Evolutionary conservation across 352 stramenopile species (phyloP).

Genomic region (Thraustochytrium sp.): DNA sequence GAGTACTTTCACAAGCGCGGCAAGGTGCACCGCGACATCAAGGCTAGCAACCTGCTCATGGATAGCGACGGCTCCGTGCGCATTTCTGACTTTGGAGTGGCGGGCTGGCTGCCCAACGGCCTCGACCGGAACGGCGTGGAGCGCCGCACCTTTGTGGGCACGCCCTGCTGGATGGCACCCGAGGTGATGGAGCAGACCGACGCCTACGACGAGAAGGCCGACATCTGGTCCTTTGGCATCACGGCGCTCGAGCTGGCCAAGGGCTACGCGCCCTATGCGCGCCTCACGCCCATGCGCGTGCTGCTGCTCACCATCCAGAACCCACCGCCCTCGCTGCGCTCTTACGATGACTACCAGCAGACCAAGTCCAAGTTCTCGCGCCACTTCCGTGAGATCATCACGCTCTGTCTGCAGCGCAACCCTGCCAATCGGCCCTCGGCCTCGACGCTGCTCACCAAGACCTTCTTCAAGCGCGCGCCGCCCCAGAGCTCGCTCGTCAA

Average conservation of each 20-base stretch:
- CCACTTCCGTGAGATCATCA: constrained; percentile 1
- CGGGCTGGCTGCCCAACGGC: constrained; percentile 92
- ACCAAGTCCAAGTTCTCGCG: background rate
- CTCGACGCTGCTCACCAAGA: constrained; percentile 56
- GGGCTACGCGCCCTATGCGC: constrained; percentile 94
- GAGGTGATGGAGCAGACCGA: constrained; percentile 80
- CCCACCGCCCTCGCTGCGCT: constrained; percentile 81
- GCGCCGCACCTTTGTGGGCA: constrained; percentile 94
- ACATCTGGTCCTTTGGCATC: constrained; percentile 99
- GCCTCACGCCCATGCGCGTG: constrained; percentile 97
- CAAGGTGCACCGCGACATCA: constrained; percentile 96
- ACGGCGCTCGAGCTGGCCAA: constrained; percentile 97
- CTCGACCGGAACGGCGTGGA: constrained; percentile 81
- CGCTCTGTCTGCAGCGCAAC: background rate
- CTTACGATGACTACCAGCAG: constrained; percentile 67
- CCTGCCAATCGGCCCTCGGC: constrained; percentile 47
- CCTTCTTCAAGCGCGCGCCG: constrained; percentile 35
- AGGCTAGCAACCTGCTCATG: constrained; percentile 94
- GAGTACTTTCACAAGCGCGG: constrained; percentile 99
- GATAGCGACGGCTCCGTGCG: constrained; percentile 86
- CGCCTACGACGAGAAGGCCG: constrained; percentile 90
- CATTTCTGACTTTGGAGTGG: constrained; percentile 98
- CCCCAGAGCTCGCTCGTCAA: constrained; percentile 5
- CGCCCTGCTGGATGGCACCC: constrained; percentile 91
- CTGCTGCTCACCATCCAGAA: constrained; percentile 92